Evolutionary conservation across 2,329 filamentous ascomycete genomes (phyloP).

Genomic region (Fusarium floridanum): DNA sequence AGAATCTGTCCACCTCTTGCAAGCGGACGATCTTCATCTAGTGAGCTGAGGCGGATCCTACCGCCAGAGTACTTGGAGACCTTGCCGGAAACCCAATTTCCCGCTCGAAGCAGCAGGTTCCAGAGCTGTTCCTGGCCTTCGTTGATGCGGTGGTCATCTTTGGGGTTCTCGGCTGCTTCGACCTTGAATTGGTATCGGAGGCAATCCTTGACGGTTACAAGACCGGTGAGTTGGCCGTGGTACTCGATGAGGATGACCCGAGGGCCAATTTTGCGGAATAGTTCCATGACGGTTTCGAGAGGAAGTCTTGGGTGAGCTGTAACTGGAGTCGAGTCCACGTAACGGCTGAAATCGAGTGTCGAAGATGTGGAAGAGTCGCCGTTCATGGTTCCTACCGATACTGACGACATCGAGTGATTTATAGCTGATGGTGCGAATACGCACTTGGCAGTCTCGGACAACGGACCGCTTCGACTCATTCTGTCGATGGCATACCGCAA

Average conservation of each 20-base stretch:
- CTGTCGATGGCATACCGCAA: conserved; percentile 90
- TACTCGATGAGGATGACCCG: conserved; percentile 94
- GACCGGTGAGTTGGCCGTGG: conserved; percentile 82
- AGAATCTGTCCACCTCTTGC: conserved; percentile 61
- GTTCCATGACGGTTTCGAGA: conserved; percentile 96
- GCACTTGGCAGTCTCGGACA: conserved; percentile 79
- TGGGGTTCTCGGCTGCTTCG: conserved; percentile 83
- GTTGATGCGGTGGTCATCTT: conserved; percentile 67
- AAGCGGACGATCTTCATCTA: conserved; percentile 53
- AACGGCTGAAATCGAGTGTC: conserved; percentile 84
- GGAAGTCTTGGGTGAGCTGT: conserved; percentile 91
- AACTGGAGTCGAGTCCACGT: conserved; percentile 89
- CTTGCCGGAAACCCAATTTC: conserved; percentile 70
- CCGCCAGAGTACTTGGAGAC: conserved; percentile 68
- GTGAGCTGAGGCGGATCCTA: conserved; percentile 64
- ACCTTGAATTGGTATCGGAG: conserved; percentile 97
- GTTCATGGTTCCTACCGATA: conserved; percentile 38
- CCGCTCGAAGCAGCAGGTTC: conserved; percentile 65
- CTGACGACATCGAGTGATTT: conserved; percentile 49
- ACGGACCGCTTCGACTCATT: conserved; percentile 75
- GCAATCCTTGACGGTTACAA: conserved; percentile 97
- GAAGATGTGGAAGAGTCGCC: conserved; percentile 55
- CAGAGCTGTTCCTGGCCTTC: conserved; percentile 76
- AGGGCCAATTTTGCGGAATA: conserved; percentile 98
- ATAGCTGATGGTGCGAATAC: conserved; percentile 71